Evolutionary conservation across 306 rosid species (phyloP).

Genomic region (Vicia sativa): DNA sequence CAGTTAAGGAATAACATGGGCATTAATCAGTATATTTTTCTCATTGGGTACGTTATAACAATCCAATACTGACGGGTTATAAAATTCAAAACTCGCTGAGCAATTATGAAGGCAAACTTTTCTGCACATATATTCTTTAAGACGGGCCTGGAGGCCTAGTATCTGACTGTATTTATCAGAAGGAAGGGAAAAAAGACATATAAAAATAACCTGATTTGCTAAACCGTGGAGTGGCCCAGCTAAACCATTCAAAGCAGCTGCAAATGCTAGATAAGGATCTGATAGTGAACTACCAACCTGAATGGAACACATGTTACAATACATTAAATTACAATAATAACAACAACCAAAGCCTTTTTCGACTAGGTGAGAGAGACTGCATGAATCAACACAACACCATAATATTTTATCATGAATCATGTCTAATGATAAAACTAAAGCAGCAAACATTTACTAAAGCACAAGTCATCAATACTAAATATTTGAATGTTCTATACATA

Average conservation of each 20-base stretch:
- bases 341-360: not conserved
- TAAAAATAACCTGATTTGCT: slow-evolving; percentile 90
- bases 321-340: slow-evolving; percentile 22
- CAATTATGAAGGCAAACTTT: no score
- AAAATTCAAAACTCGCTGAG: slow-evolving; percentile 1
- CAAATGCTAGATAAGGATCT: slow-evolving; percentile 96
- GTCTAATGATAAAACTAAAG: not conserved
- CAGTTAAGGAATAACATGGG: slow-evolving; percentile 3
- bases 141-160: not conserved
- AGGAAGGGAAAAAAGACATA: slow-evolving; percentile 8
- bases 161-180: slow-evolving; percentile 11
- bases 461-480: slow-evolving; percentile 20
- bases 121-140: no score
- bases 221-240: slow-evolving; percentile 99
- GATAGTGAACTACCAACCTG: slow-evolving; percentile 96
- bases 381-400: not conserved
- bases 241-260: slow-evolving; percentile 96
- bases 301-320: slow-evolving; percentile 36
- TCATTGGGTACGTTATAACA: not conserved
- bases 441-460: slow-evolving; percentile 14
- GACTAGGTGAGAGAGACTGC: not conserved
- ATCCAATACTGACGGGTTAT: slow-evolving; percentile 20
- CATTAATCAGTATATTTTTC: slow-evolving; percentile 3
- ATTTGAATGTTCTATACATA: slow-evolving; percentile 1
- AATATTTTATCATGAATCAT: not conserved